Conservation (phyloP, 2,329 filamentous ascomycete species). For the Exophiala dermatitidis region DNA sequence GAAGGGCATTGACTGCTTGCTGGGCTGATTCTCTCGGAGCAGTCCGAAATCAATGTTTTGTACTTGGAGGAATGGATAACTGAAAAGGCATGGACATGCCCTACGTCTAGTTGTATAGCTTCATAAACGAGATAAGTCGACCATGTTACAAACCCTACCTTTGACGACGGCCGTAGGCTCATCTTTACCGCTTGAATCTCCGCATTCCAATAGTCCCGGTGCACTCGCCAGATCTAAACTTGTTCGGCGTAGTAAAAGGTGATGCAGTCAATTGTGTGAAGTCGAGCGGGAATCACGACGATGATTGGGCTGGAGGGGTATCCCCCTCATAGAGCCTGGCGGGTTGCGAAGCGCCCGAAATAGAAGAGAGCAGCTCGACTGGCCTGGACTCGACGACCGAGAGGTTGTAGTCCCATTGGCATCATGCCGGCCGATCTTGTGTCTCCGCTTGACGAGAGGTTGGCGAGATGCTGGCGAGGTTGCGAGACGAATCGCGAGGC, state of each 20-base stretch:
- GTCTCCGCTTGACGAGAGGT: background rate
- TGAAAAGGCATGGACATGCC: too few species aligned
- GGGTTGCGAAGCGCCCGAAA: slow-evolving; percentile 17
- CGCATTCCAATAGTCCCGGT: slow-evolving; percentile 12
- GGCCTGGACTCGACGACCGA: too few species aligned
- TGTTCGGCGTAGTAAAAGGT: slow-evolving; percentile 4
- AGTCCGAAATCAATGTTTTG: too few species aligned
- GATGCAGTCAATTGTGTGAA: slow-evolving; percentile 10
- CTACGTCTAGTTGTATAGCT: too few species aligned
- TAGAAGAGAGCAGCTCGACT: background rate
- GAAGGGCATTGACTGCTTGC: background rate
- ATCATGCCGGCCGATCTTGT: background rate
- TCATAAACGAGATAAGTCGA: slow-evolving; percentile 1
- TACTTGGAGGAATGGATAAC: too few species aligned
- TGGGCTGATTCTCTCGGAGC: too few species aligned
- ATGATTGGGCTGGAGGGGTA: slow-evolving; percentile 7
- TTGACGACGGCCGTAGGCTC: slow-evolving; percentile 8
- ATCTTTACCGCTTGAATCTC: background rate
- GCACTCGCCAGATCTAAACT: slow-evolving; percentile 12
- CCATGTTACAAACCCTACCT: background rate
- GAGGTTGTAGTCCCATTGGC: background rate
- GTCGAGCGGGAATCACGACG: slow-evolving; percentile 1
- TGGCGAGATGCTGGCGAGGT: background rate
- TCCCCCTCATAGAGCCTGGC: background rate
- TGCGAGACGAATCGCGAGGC: slow-evolving; percentile 11